Percentiles rank a stretch among this genome's conserved stretches.
Conservation (phyloP, 495 filamentous ascomycete species). For the Xylona heveae region DNA sequence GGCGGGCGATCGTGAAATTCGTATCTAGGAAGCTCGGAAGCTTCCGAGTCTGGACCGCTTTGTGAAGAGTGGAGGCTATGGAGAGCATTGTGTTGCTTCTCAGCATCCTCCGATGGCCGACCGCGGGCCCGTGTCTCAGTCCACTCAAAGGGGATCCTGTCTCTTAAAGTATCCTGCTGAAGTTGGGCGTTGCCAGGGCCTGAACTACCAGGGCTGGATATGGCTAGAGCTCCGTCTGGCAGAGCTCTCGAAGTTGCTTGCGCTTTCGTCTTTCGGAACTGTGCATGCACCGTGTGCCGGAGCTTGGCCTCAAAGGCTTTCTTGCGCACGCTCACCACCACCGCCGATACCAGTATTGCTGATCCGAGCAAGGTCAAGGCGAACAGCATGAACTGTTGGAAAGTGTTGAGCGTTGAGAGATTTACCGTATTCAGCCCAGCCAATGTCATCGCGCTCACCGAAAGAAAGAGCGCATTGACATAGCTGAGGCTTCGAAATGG, state of each 20-base stretch:
- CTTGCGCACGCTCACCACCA: slow-evolving; percentile 42
- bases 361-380: slow-evolving; percentile 51
- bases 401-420: slow-evolving; percentile 47
- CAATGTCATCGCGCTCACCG: slow-evolving; percentile 60
- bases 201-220: too few relatives aligned
- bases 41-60: too few relatives aligned
- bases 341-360: slow-evolving; percentile 40
- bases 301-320: slow-evolving; percentile 51
- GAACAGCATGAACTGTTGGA: slow-evolving; percentile 61
- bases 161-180: too few relatives aligned
- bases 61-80: too few relatives aligned
- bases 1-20: too few relatives aligned
- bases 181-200: too few relatives aligned
- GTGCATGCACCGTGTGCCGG: slow-evolving; percentile 30
- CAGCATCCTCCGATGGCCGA: too few relatives aligned
- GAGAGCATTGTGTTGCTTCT: too few relatives aligned
- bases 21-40: too few relatives aligned
- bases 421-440: slow-evolving; percentile 57
- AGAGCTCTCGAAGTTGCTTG: slow-evolving; percentile 9
- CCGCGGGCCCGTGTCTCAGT: too few relatives aligned
- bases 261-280: slow-evolving; percentile 14
- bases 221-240: slow-evolving; percentile 6
- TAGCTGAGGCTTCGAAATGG: slow-evolving; percentile 42
- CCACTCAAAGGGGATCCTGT: too few relatives aligned
- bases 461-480: slow-evolving; percentile 55